phyloP scores from a whole-genome alignment of 345 rosid species.

The Gossypium herbaceum region DNA sequence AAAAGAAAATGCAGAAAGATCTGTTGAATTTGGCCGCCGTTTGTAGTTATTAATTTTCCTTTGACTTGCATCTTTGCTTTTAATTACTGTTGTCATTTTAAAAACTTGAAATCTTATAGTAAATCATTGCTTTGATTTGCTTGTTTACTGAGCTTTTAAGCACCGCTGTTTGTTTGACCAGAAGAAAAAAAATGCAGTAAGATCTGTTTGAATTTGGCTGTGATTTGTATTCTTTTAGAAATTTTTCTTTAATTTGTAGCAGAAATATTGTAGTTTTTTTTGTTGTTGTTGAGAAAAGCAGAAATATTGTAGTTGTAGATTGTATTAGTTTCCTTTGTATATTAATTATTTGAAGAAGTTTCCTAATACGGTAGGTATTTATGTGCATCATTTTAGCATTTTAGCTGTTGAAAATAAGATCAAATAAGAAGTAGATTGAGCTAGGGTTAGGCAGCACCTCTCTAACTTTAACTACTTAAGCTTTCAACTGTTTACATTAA shows the following conservation, averaged over 20 bases:
- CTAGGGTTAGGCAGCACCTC: neutral
- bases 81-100: neutral
- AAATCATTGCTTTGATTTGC: neutral
- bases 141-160: neutral
- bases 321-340: neutral
- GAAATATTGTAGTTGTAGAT: neutral
- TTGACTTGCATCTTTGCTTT: neutral
- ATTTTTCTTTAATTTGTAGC: neutral
- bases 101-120: neutral
- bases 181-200: neutral
- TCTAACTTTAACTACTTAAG: neutral
- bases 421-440: neutral
- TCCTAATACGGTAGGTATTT: neutral
- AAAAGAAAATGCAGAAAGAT: neutral
- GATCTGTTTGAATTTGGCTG: conserved; percentile 1
- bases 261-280: neutral
- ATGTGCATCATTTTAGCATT: neutral
- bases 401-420: neutral
- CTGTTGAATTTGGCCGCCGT: neutral
- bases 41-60: neutral
- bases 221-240: neutral
- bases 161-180: conserved; percentile 3
- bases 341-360: neutral
- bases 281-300: no score
- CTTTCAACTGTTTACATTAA: neutral